Evolutionary conservation across 805 yeast species (phyloP).

Genomic region (Lipomyces sp.): DNA sequence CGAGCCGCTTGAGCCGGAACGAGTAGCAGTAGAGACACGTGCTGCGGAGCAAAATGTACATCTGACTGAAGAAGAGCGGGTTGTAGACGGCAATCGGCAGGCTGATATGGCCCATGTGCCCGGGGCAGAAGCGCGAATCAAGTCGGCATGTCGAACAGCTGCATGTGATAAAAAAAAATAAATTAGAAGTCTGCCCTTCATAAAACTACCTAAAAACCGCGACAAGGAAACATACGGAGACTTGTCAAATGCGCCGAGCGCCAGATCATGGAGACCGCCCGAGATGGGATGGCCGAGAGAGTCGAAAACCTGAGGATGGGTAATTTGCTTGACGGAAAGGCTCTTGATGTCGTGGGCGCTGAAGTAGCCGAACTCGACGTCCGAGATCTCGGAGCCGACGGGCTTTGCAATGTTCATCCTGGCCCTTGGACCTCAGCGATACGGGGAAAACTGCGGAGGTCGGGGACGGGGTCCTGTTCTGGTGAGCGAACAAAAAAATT

Average conservation of each 20-base stretch:
- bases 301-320: constrained; percentile 94
- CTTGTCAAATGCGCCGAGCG: constrained; percentile 79
- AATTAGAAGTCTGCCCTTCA: too few species aligned
- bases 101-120: constrained; percentile 97
- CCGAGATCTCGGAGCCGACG: constrained; percentile 86
- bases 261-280: constrained; percentile 89
- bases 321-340: constrained; percentile 90
- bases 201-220: too few species aligned
- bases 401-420: constrained; percentile 94
- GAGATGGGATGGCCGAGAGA: constrained; percentile 92
- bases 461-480: too few species aligned
- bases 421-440: background rate
- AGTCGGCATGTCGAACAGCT: constrained; percentile 91
- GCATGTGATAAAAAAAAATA: too few species aligned
- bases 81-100: constrained; percentile 93
- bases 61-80: constrained; percentile 89
- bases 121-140: constrained; percentile 92
- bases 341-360: constrained; percentile 77
- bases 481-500: too few species aligned
- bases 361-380: constrained; percentile 88
- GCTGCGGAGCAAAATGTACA: constrained; percentile 78
- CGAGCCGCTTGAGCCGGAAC: constrained; percentile 66
- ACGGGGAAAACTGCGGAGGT: too few species aligned
- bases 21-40: constrained; percentile 88
- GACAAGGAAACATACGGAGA: constrained; percentile 18